phyloP scores from a whole-genome alignment of 352 stramenopile genomes.

The Thalassiosira ordinaria region DNA sequence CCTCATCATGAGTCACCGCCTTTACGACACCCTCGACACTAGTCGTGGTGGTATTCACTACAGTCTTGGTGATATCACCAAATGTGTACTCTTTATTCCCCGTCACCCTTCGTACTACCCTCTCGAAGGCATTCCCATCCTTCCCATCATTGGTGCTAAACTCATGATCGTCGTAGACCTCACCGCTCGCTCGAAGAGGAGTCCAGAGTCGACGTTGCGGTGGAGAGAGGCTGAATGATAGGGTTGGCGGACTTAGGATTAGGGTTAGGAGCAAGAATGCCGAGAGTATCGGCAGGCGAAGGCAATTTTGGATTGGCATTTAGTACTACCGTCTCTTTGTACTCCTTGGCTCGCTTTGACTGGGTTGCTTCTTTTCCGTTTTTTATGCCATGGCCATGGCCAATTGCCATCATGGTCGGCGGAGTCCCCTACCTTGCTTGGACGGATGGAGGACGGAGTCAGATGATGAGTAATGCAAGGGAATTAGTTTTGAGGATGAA shows the following conservation, averaged over 20 bases:
- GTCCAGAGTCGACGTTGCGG: conserved; percentile 21
- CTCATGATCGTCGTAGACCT: background rate
- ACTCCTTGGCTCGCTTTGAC: too few species aligned
- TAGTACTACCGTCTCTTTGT: background rate
- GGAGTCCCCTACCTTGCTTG: too few species aligned
- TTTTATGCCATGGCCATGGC: background rate
- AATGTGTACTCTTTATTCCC: conserved; percentile 53
- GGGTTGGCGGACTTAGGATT: background rate
- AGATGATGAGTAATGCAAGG: too few species aligned
- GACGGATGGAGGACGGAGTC: too few species aligned
- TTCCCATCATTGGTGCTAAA: background rate
- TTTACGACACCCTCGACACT: conserved; percentile 41
- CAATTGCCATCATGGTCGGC: too few species aligned
- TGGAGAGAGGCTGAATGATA: conserved; percentile 21
- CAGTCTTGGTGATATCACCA: conserved; percentile 42
- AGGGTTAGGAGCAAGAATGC: background rate
- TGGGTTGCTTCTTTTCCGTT: too few species aligned
- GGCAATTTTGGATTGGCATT: conserved; percentile 1
- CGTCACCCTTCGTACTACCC: conserved; percentile 38
- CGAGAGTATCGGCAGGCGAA: conserved; percentile 1
- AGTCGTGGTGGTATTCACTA: conserved; percentile 26
- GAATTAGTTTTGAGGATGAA: too few species aligned
- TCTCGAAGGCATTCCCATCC: conserved; percentile 34
- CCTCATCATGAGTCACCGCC: conserved; percentile 41
- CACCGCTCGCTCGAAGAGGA: background rate